Percentiles rank a stretch among this genome's conserved stretches.
Conservation (phyloP, 495 filamentous ascomycete species). For the Tuber indicum region DNA sequence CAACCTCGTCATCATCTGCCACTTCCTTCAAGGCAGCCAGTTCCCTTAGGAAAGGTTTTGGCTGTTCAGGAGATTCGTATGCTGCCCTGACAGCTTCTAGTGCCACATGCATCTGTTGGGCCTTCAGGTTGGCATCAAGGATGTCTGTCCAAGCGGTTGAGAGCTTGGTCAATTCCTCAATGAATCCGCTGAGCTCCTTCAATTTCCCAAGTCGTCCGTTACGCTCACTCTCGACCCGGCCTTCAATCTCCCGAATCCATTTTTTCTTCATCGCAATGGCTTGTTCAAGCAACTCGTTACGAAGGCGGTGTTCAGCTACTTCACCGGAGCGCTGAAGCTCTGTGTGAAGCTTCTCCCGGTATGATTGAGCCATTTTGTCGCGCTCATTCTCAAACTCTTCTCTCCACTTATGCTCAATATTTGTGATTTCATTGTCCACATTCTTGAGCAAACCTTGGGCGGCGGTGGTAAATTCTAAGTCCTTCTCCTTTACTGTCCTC, state of each 20-base stretch:
- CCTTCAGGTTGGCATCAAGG: slow-evolving; percentile 80
- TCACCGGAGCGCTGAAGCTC: slow-evolving; percentile 68
- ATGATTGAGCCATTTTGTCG: slow-evolving; percentile 63
- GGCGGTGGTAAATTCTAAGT: slow-evolving; percentile 67
- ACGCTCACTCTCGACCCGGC: slow-evolving; percentile 81
- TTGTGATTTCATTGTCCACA: slow-evolving; percentile 62
- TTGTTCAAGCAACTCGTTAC: slow-evolving; percentile 85
- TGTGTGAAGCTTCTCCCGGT: slow-evolving; percentile 68
- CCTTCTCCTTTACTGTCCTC: slow-evolving; percentile 62
- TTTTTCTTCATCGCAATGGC: slow-evolving; percentile 77
- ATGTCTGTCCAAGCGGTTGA: slow-evolving; percentile 79
- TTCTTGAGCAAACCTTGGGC: slow-evolving; percentile 69
- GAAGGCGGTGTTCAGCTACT: slow-evolving; percentile 67
- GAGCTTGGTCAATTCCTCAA: slow-evolving; percentile 75
- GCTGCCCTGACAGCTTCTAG: slow-evolving; percentile 84
- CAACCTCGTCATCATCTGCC: slow-evolving; percentile 69
- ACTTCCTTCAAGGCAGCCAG: slow-evolving; percentile 91
- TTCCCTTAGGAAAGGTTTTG: slow-evolving; percentile 81
- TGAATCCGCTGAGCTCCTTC: slow-evolving; percentile 64
- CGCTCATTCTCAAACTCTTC: slow-evolving; percentile 87
- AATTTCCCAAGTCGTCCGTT: slow-evolving; percentile 80
- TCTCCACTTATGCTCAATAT: slow-evolving; percentile 71
- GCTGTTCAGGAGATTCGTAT: slow-evolving; percentile 63
- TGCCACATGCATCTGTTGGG: slow-evolving; percentile 89
- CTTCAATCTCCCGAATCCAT: slow-evolving; percentile 69